phyloP scores from a whole-genome alignment of 2,329 filamentous ascomycete species.

The Fusarium mangiferae region DNA sequence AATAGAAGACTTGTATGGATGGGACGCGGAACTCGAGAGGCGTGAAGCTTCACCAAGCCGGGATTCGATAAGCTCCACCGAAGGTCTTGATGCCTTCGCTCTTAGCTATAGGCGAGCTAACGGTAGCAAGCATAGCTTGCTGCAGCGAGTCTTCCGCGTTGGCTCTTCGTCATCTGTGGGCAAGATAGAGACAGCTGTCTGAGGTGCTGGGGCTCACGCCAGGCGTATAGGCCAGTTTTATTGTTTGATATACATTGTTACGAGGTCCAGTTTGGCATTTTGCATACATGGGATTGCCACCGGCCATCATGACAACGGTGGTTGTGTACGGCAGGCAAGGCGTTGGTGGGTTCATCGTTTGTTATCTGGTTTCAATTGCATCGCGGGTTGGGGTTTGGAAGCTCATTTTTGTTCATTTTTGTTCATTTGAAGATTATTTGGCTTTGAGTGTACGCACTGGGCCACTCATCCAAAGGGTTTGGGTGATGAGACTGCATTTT shows the following conservation, averaged over 20 bases:
- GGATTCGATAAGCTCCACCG: slow-evolving; percentile 11
- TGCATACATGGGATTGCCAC: slow-evolving; percentile 34
- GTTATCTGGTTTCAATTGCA: slow-evolving; percentile 10
- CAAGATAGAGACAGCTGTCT: slow-evolving; percentile 25
- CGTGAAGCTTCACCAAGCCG: slow-evolving; percentile 13
- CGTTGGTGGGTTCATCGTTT: slow-evolving; percentile 27
- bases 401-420: slow-evolving; percentile 11
- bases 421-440: slow-evolving; percentile 37
- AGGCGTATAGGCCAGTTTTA: neutral
- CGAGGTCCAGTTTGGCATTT: slow-evolving; percentile 1
- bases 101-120: slow-evolving; percentile 41
- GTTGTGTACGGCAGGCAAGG: slow-evolving; percentile 36
- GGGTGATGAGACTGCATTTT: slow-evolving; percentile 34
- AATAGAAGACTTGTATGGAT: slow-evolving; percentile 60
- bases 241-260: slow-evolving; percentile 5
- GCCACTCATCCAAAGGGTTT: slow-evolving; percentile 22
- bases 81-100: slow-evolving; percentile 30
- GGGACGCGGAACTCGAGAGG: slow-evolving; percentile 59
- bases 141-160: slow-evolving; percentile 42
- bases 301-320: slow-evolving; percentile 27
- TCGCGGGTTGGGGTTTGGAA: slow-evolving; percentile 13
- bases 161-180: slow-evolving; percentile 34
- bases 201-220: neutral
- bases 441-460: slow-evolving; percentile 43
- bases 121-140: slow-evolving; percentile 38